Conservation (phyloP, 2,329 filamentous ascomycete species). For the Diatrype stigma region DNA sequence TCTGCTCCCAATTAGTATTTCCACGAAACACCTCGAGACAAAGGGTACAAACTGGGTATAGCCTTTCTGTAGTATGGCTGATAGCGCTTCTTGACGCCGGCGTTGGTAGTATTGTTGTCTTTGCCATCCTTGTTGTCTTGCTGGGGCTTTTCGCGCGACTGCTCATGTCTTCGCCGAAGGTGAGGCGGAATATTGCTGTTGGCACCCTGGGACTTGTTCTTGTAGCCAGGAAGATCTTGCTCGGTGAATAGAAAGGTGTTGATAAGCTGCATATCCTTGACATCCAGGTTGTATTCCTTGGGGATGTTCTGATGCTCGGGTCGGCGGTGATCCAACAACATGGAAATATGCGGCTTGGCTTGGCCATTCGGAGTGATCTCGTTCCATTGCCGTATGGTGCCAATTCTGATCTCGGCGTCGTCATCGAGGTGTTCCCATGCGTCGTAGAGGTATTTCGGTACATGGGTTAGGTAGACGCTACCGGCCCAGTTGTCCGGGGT, state of each 20-base stretch:
- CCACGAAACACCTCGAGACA: background rate
- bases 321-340: constrained; percentile 64
- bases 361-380: constrained; percentile 50
- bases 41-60: constrained; percentile 62
- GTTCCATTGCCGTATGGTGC: constrained; percentile 62
- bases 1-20: constrained; percentile 42
- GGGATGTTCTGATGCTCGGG: constrained; percentile 71
- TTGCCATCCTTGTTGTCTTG: constrained; percentile 41
- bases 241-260: constrained; percentile 94
- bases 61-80: constrained; percentile 65
- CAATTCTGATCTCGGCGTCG: constrained; percentile 77
- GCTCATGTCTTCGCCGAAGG: constrained; percentile 42
- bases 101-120: constrained; percentile 37
- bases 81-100: constrained; percentile 39
- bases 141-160: constrained; percentile 41
- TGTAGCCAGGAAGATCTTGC: constrained; percentile 80
- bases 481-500: constrained; percentile 34
- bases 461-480: constrained; percentile 66
- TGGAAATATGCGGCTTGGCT: constrained; percentile 46
- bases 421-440: constrained; percentile 73
- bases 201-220: constrained; percentile 54
- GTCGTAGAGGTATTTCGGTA: constrained; percentile 78
- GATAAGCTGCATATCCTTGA: constrained; percentile 58
- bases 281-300: constrained; percentile 79
- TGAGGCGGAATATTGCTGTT: constrained; percentile 57